Percentiles rank a stretch among this genome's conserved stretches.
Evolutionary conservation across 768 basidiomycete genomes (phyloP).

Genomic region (Zangia roseola): DNA sequence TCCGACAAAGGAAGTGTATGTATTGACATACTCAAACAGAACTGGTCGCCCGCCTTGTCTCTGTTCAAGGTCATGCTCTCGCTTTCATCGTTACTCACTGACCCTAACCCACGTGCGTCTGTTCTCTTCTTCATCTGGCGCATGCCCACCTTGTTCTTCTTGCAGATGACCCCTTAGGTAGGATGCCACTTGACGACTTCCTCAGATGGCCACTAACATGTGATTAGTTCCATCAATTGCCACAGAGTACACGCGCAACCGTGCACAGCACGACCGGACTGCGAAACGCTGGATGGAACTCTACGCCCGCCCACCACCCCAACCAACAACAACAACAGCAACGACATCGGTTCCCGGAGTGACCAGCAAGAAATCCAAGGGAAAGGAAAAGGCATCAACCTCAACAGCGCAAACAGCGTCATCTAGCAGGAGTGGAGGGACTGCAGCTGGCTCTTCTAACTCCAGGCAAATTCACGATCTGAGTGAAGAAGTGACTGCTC

Average conservation of each 20-base stretch:
- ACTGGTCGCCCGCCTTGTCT: slow-evolving; percentile 93
- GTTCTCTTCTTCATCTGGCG: background rate
- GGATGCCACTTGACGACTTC: slow-evolving; percentile 6
- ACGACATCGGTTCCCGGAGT: slow-evolving; percentile 8
- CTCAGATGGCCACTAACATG: background rate
- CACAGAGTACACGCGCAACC: slow-evolving; percentile 61
- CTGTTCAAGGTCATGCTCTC: slow-evolving; percentile 95
- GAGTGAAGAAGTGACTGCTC: slow-evolving; percentile 24
- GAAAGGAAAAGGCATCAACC: slow-evolving; percentile 34
- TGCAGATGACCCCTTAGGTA: slow-evolving; percentile 71
- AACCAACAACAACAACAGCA: slow-evolving; percentile 7
- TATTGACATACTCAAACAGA: slow-evolving; percentile 89
- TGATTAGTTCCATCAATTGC: slow-evolving; percentile 67
- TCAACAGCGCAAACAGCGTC: slow-evolving; percentile 5
- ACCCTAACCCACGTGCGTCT: slow-evolving; percentile 86
- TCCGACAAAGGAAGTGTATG: slow-evolving; percentile 77
- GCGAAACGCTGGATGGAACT: slow-evolving; percentile 77
- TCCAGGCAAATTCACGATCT: slow-evolving; percentile 31
- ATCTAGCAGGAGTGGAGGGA: slow-evolving; percentile 4
- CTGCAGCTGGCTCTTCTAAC: slow-evolving; percentile 6
- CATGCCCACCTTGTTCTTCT: slow-evolving; percentile 9
- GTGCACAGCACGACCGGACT: slow-evolving; percentile 69
- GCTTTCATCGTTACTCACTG: slow-evolving; percentile 87
- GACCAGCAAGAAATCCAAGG: slow-evolving; percentile 29
- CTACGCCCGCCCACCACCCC: slow-evolving; percentile 55